These are phyloP conservation scores for Nemania sp. DNA, from an alignment of 2,329 filamentous ascomycete species.

Conservation along the genomic window DNA sequence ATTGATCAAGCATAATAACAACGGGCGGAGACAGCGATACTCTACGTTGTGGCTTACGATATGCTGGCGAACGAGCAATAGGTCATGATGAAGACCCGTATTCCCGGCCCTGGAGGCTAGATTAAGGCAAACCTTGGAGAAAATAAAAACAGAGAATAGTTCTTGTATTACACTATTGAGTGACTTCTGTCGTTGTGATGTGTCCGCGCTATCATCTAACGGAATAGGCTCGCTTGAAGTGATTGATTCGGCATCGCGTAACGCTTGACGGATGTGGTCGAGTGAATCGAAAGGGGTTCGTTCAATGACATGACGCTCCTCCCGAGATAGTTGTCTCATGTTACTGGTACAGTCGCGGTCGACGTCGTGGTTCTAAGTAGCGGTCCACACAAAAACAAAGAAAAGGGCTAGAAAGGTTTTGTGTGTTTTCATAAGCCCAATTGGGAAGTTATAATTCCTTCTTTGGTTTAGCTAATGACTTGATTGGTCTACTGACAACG, in stretches of 20 bases:
- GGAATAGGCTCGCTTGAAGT: too few species aligned
- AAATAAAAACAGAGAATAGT: not conserved
- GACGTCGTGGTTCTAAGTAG: too few species aligned
- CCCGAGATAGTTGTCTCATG: too few species aligned
- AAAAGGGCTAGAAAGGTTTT: too few species aligned
- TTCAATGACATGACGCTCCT: too few species aligned
- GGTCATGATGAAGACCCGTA: not conserved
- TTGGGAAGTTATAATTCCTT: too few species aligned
- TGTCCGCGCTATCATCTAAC: not conserved
- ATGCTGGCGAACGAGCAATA: not conserved
- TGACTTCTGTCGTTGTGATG: not conserved
- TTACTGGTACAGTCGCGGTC: too few species aligned
- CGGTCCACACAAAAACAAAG: too few species aligned
- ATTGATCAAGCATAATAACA: not conserved
- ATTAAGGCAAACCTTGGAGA: not conserved
- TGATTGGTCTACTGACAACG: too few species aligned
- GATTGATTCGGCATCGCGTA: not conserved
- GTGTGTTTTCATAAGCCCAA: too few species aligned
- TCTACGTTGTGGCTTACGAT: not conserved
- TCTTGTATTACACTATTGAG: not conserved
- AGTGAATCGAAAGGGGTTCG: not conserved
- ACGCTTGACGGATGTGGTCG: not conserved
- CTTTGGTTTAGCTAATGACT: too few species aligned
- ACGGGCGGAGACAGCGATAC: not conserved
- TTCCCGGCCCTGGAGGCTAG: not conserved